These are phyloP conservation scores for Phytophthora pinifolia DNA, from an alignment of 352 stramenopile species.

Conservation along the genomic window DNA sequence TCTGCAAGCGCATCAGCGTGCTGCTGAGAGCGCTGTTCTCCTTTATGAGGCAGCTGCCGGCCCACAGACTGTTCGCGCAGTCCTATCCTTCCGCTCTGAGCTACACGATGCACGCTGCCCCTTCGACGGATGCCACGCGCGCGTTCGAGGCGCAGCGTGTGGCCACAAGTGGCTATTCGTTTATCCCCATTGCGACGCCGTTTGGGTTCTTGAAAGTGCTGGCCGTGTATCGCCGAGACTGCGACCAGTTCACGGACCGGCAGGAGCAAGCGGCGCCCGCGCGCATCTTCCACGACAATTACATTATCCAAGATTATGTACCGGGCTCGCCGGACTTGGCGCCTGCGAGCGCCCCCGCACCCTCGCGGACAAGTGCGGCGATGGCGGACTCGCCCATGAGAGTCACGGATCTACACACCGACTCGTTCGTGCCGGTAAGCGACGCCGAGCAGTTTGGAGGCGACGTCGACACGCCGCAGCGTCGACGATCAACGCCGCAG, in stretches of 20 bases:
- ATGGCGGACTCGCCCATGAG: slow-evolving; percentile 22
- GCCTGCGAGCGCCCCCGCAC: slow-evolving; percentile 23
- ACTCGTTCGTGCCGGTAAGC: slow-evolving; percentile 44
- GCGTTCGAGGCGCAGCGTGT: slow-evolving; percentile 43
- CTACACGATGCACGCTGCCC: slow-evolving; percentile 53
- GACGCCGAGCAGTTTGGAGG: slow-evolving; percentile 27
- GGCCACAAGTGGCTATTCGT: slow-evolving; percentile 66
- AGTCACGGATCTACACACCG: slow-evolving; percentile 22
- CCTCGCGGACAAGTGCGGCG: slow-evolving; percentile 9
- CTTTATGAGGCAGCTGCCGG: slow-evolving; percentile 76
- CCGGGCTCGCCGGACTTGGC: slow-evolving; percentile 56
- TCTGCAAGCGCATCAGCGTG: slow-evolving; percentile 79
- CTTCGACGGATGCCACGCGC: slow-evolving; percentile 20
- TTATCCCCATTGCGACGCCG: slow-evolving; percentile 74
- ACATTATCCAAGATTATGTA: slow-evolving; percentile 88
- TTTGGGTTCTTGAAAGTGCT: slow-evolving; percentile 75
- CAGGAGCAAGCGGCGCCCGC: slow-evolving; percentile 37
- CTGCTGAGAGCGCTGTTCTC: slow-evolving; percentile 71
- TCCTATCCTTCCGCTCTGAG: slow-evolving; percentile 66
- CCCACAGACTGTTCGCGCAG: slow-evolving; percentile 63
- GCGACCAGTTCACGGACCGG: slow-evolving; percentile 41
- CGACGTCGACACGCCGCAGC: slow-evolving; percentile 20
- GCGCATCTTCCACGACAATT: slow-evolving; percentile 71
- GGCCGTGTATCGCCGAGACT: slow-evolving; percentile 67
- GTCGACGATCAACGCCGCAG: slow-evolving; percentile 44